Evolutionary conservation across 768 basidiomycete species (phyloP).

Genomic region (Tulasnella calospora): DNA sequence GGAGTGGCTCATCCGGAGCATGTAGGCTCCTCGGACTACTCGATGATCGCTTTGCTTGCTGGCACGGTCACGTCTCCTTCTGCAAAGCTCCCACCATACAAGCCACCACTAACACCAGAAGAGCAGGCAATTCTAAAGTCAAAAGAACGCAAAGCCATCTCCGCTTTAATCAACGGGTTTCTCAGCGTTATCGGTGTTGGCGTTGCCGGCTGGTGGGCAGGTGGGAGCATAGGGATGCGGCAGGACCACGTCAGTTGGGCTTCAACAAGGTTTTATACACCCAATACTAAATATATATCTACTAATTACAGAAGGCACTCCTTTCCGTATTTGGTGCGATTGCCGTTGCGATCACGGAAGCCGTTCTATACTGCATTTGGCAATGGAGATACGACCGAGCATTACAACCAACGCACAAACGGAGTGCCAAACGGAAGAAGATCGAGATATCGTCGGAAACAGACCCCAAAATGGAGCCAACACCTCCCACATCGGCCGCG

Average conservation of each 20-base stretch:
- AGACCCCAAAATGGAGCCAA: background rate
- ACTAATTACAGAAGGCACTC: constrained; percentile 8
- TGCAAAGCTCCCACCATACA: constrained; percentile 56
- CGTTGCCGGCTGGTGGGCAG: constrained; percentile 68
- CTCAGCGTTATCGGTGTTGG: constrained; percentile 65
- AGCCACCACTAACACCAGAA: constrained; percentile 45
- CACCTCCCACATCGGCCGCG: background rate
- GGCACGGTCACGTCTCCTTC: constrained; percentile 76
- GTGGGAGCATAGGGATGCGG: constrained; percentile 56
- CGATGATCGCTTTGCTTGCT: constrained; percentile 70
- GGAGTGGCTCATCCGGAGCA: background rate
- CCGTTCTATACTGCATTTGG: constrained; percentile 26
- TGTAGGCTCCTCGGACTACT: constrained; percentile 49
- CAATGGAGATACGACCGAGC: constrained; percentile 22
- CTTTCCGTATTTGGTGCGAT: constrained; percentile 21
- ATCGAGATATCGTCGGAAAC: constrained; percentile 11
- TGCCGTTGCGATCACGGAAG: constrained; percentile 24
- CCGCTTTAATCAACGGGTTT: constrained; percentile 63
- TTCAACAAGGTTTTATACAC: background rate
- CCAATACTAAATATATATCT: background rate
- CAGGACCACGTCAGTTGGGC: constrained; percentile 65
- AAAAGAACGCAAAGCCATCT: constrained; percentile 61
- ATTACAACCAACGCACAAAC: background rate
- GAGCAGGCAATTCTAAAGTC: constrained; percentile 42
- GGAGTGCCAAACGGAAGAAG: constrained; percentile 10